Percentiles rank a stretch among this genome's conserved stretches.
These are phyloP conservation scores for Cystobasidiaceae sp. DNA, from an alignment of 1,284 basidiomycete species.

Conservation along the genomic window DNA sequence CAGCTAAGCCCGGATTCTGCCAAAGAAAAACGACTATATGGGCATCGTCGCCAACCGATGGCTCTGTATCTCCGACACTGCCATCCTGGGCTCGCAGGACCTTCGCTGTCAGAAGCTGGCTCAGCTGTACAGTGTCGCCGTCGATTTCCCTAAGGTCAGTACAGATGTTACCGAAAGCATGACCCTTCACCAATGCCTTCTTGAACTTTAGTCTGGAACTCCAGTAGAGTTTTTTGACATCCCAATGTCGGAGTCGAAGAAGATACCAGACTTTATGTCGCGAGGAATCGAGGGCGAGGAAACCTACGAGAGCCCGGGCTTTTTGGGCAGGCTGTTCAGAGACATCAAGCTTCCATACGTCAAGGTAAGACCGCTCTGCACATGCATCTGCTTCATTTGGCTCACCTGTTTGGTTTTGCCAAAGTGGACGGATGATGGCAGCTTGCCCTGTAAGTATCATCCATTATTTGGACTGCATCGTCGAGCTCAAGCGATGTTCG, in stretches of 20 bases:
- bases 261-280: conserved; percentile 6
- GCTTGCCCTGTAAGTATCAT: too few relatives aligned
- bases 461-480: too few relatives aligned
- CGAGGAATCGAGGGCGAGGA: not conserved
- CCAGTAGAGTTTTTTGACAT: not conserved
- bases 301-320: not conserved
- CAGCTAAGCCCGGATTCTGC: too few relatives aligned
- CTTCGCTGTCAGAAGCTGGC: conserved; percentile 1
- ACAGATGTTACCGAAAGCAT: not conserved
- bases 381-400: not conserved
- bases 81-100: not conserved
- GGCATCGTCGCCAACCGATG: conserved; percentile 5
- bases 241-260: not conserved
- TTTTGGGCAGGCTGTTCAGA: not conserved
- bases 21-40: conserved; percentile 13
- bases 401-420: not conserved
- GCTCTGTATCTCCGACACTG: not conserved
- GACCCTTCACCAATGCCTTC: not conserved
- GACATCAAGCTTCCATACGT: conserved; percentile 3
- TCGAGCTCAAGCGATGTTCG: too few relatives aligned
- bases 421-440: not conserved
- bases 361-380: too few relatives aligned
- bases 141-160: conserved; percentile 11
- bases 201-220: not conserved
- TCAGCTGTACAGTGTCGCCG: conserved; percentile 7